Base-by-base conservation (phyloP, 2,329 filamentous ascomycete species). In the Trichoderma oligosporum region DNA sequence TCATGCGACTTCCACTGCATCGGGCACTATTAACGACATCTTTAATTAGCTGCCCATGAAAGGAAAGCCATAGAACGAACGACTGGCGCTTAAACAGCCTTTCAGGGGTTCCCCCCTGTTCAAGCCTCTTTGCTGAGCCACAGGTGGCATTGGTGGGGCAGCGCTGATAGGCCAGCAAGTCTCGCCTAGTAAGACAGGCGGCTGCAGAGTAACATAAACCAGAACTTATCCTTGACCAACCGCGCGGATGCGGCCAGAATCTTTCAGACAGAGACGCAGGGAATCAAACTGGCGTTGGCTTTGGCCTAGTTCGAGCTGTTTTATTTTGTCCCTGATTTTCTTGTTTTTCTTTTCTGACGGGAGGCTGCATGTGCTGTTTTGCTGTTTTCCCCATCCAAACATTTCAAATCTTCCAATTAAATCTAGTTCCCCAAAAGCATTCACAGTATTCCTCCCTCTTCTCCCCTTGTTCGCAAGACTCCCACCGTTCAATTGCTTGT, bases 141-240 rank as follows among this genome's bases (percentile, higher is more conserved):
- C 51, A 59, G 44, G 56, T 54, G 44, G 48, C 57, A 31, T 20
- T 41, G 29, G 63, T 61, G 63, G 60, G 52, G 57, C 41, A 12
- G 14, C 46, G 44, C 57, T 59, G 66, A 68, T 69, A 68, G 67
- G 67, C 60, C 58, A 60, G 27, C 60, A 63, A 55, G 56, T 57
- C 58, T 53, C 56, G 49, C 45, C 55, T 53, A 2, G 8, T 29
- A 22, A 58, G 14, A 46, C 56, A 38, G 9, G 56, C 60, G 60
- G 60, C 55, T 56, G 49, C 44, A 53, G 39, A 33, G 41, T 39
- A 54, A 24, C 39, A 39, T 39, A 14, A 39, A 51, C 24, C 20
- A 38, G 14, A n/a, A 24, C 12, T n/a, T 7, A 25, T 4, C 41
- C 22, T 27, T 42, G 36, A 20, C 48, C 48, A 52, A 52, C 48